phyloP scores from a whole-genome alignment of 208 protist genomes.

The Wallacemonas sp. region DNA sequence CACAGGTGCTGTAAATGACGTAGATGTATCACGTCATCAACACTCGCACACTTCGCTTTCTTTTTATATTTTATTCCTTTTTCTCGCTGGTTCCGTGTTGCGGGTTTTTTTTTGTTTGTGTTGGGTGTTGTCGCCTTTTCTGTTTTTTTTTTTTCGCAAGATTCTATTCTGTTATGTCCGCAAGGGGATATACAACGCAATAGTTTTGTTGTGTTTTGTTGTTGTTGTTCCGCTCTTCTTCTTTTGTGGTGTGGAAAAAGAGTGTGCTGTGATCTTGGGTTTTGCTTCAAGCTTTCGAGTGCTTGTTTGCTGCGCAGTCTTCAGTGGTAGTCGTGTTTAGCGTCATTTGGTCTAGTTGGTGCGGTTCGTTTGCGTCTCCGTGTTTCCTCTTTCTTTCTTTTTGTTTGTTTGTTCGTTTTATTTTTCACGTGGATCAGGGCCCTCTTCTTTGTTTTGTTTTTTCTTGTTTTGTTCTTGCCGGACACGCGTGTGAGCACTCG shows the following conservation, averaged over 20 bases:
- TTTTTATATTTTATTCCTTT: not conserved
- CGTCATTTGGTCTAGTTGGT: constrained; percentile 7
- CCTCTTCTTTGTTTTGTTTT: too few species aligned
- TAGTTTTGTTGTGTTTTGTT: not conserved
- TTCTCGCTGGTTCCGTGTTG: not conserved
- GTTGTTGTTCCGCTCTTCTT: not conserved
- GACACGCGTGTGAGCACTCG: too few species aligned
- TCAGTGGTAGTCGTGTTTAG: not conserved
- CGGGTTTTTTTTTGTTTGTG: not conserved
- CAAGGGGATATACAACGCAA: not conserved
- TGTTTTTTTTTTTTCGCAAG: not conserved
- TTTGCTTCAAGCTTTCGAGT: not conserved
- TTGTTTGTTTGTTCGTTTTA: constrained; percentile 7
- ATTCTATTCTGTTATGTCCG: not conserved
- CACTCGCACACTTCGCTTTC: not conserved
- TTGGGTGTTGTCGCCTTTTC: not conserved
- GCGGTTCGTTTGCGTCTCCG: not conserved
- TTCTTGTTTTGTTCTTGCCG: not conserved
- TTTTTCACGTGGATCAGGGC: too few species aligned
- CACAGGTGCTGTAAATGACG: too few species aligned
- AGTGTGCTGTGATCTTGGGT: not conserved
- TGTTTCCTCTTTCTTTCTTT: constrained; percentile 17
- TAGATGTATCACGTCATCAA: too few species aligned
- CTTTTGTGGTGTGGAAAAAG: not conserved
- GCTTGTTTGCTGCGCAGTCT: not conserved